Base-by-base conservation (phyloP, 148 eudicot species). In the Fagopyrum esculentum region DNA sequence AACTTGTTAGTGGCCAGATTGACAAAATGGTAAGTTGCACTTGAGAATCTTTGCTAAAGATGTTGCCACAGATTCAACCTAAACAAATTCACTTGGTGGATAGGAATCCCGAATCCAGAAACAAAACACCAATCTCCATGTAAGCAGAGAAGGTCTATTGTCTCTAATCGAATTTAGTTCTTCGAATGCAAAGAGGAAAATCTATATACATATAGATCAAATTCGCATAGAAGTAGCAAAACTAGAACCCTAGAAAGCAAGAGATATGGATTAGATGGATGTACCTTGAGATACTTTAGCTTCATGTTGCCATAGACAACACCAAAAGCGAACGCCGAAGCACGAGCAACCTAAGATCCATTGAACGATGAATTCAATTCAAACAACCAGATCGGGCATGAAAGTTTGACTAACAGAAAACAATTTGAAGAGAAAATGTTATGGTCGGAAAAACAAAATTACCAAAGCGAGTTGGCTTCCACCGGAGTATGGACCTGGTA, bases 401-500 rank as follows among this genome's bases (percentile, higher is more conserved):
- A n/a, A 71, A 45, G n/a, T 71, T 71, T 71, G 30, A 71, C 52
- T 46, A 71, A 71, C 12, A 44, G 5, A 30, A 6, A 49, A 22
- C 22, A 19, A 0, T 6, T 17, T 19, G 7, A 11, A 48, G 57
- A 22, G 44, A 9, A 9, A 22, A 50, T 47, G 40, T 1, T 2
- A 60, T 30, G 11, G 57, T 15, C 0, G 59, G 26, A n/a, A 45
- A 19, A 19, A 45, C 4, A 9, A 6, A 6, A 29, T 29, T 87
- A 91, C 96, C 91, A 87, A 52, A 49, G 96, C 96, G 51, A 91
- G 89, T 0, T 87, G 82, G 82, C 96, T 91, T 56, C 77, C 81
- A 29, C 96, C 96, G 26, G 93, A 83, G 83, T 89, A 91, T n/a
- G 87, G 90, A 55, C 91, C 93, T 60, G 97, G 93, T 72, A 83